These are phyloP conservation scores for Trichosporon ovoides DNA, from an alignment of 1,284 basidiomycete species.

Conservation along the genomic window DNA sequence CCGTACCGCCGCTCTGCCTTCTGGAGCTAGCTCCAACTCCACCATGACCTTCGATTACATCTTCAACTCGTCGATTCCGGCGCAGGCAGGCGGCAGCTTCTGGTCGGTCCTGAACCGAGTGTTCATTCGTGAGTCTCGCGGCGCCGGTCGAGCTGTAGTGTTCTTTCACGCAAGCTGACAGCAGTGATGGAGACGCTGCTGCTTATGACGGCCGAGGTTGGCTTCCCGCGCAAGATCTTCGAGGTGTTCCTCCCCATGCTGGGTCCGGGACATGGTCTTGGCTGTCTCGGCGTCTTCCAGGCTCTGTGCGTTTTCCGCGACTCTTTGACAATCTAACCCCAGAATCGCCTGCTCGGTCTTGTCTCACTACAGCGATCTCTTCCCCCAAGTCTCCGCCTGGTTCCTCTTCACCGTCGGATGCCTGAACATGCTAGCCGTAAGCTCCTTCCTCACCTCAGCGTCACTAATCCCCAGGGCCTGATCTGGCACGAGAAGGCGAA, in stretches of 20 bases:
- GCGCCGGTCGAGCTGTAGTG: too few relatives aligned
- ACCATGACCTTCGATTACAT: conserved; percentile 60
- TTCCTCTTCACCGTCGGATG: conserved; percentile 78
- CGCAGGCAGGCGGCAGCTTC: conserved; percentile 77
- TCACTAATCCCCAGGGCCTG: conserved; percentile 26
- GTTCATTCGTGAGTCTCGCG: conserved; percentile 62
- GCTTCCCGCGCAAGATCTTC: conserved; percentile 69
- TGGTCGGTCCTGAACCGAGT: conserved; percentile 78
- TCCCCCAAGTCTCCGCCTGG: conserved; percentile 79
- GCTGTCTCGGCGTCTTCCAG: conserved; percentile 74
- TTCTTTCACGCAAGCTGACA: too few relatives aligned
- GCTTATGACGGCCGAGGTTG: conserved; percentile 68
- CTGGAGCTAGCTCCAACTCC: neutral
- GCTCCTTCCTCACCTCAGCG: conserved; percentile 3
- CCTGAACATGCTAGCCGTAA: conserved; percentile 65
- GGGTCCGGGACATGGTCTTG: conserved; percentile 72
- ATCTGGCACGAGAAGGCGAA: conserved; percentile 40
- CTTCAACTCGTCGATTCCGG: conserved; percentile 65
- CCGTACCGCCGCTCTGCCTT: neutral
- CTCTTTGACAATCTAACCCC: neutral
- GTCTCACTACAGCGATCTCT: conserved; percentile 69
- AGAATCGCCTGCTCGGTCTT: conserved; percentile 69
- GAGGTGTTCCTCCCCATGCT: conserved; percentile 76
- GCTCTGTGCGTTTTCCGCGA: conserved; percentile 57
- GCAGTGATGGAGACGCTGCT: conserved; percentile 65